These are phyloP conservation scores for Exophiala bonariae DNA, from an alignment of 2,329 filamentous ascomycete species.

Conservation along the genomic window DNA sequence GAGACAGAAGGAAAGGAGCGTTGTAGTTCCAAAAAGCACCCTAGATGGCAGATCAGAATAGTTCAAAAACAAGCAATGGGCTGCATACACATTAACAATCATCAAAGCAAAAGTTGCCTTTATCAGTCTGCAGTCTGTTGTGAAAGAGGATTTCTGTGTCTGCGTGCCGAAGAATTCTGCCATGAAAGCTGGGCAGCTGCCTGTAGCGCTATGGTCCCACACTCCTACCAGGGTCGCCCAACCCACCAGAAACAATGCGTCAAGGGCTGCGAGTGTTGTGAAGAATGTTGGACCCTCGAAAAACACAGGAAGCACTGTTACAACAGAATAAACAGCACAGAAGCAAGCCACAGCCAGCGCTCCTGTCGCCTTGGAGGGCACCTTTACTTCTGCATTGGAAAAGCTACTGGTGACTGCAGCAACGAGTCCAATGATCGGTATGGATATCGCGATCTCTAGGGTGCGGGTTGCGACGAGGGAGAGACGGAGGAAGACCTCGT, in stretches of 20 bases:
- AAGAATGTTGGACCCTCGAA: conserved; percentile 20
- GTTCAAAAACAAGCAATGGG: neutral
- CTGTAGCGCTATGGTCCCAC: conserved; percentile 18
- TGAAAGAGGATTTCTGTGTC: conserved; percentile 8
- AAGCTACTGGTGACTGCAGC: conserved; percentile 18
- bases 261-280: conserved; percentile 11
- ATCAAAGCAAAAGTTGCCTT: conserved; percentile 24
- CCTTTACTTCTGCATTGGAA: conserved; percentile 14
- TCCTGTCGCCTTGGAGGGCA: conserved; percentile 15
- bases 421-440: conserved; percentile 18
- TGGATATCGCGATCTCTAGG: conserved; percentile 10
- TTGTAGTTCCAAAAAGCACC: conserved; percentile 10
- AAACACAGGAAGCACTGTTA: conserved; percentile 18
- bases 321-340: conserved; percentile 14
- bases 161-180: conserved; percentile 12
- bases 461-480: conserved; percentile 16
- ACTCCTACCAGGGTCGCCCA: conserved; percentile 18
- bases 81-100: conserved; percentile 21
- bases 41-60: conserved; percentile 2
- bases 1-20: conserved; percentile 14
- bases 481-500: conserved; percentile 21
- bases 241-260: conserved; percentile 15
- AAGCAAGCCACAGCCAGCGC: conserved; percentile 13
- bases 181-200: conserved; percentile 13
- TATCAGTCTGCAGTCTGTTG: conserved; percentile 19